Evolutionary conservation across 2,329 filamentous ascomycete species (phyloP).

Genomic region (Nemania abortiva): DNA sequence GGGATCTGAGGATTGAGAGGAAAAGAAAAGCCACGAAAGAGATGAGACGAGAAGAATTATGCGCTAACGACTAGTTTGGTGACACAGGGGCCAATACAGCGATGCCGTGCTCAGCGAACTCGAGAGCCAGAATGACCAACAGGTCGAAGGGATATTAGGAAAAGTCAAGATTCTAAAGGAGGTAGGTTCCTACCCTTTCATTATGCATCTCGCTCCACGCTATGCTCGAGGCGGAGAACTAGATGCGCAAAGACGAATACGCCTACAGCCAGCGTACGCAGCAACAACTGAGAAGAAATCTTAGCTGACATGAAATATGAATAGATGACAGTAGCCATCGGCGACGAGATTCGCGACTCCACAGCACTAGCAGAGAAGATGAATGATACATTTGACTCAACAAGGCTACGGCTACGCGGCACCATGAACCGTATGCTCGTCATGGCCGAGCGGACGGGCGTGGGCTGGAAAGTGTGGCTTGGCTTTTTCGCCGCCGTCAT

Average conservation of each 20-base stretch:
- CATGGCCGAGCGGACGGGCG: conserved; percentile 95
- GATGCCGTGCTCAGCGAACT: conserved; percentile 92
- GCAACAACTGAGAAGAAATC: background rate
- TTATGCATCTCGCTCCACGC: conserved; percentile 7
- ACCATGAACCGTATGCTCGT: conserved; percentile 98
- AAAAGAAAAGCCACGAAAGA: background rate
- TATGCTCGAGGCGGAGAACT: background rate
- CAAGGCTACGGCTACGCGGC: conserved; percentile 81
- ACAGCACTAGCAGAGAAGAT: conserved; percentile 92
- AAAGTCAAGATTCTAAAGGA: conserved; percentile 92
- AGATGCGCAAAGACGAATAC: conserved; percentile 1
- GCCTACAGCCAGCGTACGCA: conserved; percentile 31
- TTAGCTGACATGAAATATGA: conserved; percentile 12
- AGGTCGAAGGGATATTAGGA: conserved; percentile 89
- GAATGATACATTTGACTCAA: conserved; percentile 93
- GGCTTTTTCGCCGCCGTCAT: conserved; percentile 87
- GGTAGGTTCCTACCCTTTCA: conserved; percentile 65
- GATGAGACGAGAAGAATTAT: background rate
- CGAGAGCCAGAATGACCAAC: conserved; percentile 93
- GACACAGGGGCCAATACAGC: conserved; percentile 84
- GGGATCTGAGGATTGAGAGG: background rate
- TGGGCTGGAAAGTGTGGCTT: conserved; percentile 95
- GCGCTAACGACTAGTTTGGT: conserved; percentile 17
- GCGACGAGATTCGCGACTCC: conserved; percentile 93
- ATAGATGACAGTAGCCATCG: conserved; percentile 91